These are phyloP conservation scores for Fusarium kyushuense DNA, from an alignment of 2,329 filamentous ascomycete genomes.

Conservation along the genomic window DNA sequence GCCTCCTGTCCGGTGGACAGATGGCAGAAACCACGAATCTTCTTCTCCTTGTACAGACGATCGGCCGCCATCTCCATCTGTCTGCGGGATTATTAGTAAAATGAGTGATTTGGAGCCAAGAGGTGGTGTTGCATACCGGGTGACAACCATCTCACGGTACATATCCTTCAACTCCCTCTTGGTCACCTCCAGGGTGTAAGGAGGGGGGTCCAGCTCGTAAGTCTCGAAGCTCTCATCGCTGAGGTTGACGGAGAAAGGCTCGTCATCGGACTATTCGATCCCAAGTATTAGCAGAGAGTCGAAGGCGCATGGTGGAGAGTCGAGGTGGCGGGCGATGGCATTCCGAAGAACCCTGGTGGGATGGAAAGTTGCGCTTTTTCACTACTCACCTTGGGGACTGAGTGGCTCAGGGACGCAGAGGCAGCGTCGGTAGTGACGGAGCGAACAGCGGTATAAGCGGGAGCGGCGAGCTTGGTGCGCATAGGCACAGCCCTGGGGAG, in stretches of 20 bases:
- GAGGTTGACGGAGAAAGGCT: constrained; percentile 90
- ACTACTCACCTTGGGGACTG: constrained; percentile 63
- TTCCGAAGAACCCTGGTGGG: constrained; percentile 10
- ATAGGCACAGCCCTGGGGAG: constrained; percentile 70
- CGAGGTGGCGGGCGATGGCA: constrained; percentile 6
- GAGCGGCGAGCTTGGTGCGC: constrained; percentile 60
- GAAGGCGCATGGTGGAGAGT: neutral
- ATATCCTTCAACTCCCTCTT: constrained; percentile 99
- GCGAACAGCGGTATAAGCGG: constrained; percentile 68
- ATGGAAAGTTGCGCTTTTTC: constrained; percentile 44
- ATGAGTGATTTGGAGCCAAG: neutral
- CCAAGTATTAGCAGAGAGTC: constrained; percentile 34
- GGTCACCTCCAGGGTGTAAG: constrained; percentile 91
- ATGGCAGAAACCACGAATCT: constrained; percentile 99
- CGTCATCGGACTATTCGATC: constrained; percentile 81
- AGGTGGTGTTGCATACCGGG: constrained; percentile 73
- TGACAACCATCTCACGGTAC: constrained; percentile 97
- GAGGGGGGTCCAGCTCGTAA: constrained; percentile 96
- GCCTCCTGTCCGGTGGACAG: constrained; percentile 98
- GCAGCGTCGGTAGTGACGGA: constrained; percentile 96
- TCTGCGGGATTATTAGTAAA: constrained; percentile 63
- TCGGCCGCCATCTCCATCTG: constrained; percentile 99
- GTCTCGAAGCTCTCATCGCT: constrained; percentile 99
- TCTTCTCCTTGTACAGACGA: constrained; percentile 99
- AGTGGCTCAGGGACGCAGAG: constrained; percentile 87